These are phyloP conservation scores for Trichophyton mentagrophytes DNA, from an alignment of 2,329 filamentous ascomycete genomes.

Conservation along the genomic window DNA sequence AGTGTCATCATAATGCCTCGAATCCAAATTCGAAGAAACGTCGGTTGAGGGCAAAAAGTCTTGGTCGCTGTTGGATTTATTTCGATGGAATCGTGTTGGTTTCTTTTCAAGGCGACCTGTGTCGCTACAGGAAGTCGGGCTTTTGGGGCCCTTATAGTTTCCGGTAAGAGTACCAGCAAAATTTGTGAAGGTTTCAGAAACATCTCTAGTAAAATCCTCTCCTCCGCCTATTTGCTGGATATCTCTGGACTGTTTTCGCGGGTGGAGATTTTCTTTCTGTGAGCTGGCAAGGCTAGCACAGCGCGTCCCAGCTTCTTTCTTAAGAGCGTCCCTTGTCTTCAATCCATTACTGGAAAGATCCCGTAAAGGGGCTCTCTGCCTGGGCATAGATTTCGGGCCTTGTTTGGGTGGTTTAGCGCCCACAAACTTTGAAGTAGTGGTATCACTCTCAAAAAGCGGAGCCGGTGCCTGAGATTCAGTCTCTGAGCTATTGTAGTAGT, in stretches of 20 bases:
- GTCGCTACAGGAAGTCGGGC: not conserved
- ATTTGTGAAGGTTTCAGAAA: not conserved
- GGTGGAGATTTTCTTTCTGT: slow-evolving; percentile 31
- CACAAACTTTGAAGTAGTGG: not conserved
- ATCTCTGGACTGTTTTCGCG: slow-evolving; percentile 14
- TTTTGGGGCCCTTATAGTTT: too few species aligned
- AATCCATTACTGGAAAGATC: slow-evolving; percentile 18
- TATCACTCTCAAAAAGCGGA: not conserved
- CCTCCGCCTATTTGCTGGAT: not conserved
- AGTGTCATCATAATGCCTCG: not conserved
- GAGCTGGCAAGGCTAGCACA: slow-evolving; percentile 25
- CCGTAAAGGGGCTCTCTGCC: slow-evolving; percentile 20
- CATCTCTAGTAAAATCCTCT: not conserved
- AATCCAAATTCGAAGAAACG: not conserved
- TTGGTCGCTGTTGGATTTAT: not conserved
- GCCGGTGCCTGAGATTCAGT: not conserved
- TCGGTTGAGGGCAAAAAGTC: not conserved
- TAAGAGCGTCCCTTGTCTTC: slow-evolving; percentile 25
- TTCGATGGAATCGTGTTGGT: not conserved
- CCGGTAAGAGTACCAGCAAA: not conserved
- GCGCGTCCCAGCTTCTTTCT: slow-evolving; percentile 31
- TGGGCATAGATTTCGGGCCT: not conserved
- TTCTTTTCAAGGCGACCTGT: not conserved
- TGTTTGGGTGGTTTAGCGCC: not conserved
- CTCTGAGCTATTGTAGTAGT: not conserved